phyloP scores from a whole-genome alignment of 306 rosid species.

The Malus asiatica region DNA sequence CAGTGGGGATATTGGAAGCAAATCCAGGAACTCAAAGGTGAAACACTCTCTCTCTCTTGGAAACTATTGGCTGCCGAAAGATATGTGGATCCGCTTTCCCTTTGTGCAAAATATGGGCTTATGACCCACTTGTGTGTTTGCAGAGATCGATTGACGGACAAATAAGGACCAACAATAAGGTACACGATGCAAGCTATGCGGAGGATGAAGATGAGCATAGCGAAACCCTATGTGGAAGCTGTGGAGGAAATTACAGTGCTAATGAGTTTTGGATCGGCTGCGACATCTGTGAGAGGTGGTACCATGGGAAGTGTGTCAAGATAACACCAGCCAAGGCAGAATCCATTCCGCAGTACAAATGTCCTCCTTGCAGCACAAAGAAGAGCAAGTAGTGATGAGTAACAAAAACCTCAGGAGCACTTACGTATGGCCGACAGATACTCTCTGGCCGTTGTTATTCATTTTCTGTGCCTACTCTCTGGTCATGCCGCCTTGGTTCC shows the following conservation, averaged over 20 bases:
- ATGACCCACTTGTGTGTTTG: slow-evolving; percentile 6
- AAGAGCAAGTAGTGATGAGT: slow-evolving; percentile 28
- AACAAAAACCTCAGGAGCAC: not conserved
- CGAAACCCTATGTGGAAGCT: slow-evolving; percentile 55
- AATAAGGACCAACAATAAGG: slow-evolving; percentile 30
- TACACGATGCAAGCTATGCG: slow-evolving; percentile 33
- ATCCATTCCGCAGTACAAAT: slow-evolving; percentile 43
- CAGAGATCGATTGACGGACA: slow-evolving; percentile 49
- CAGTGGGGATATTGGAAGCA: slow-evolving; percentile 44
- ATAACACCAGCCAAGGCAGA: slow-evolving; percentile 54
- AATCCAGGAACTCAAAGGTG: slow-evolving; percentile 52
- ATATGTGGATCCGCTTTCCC: not conserved
- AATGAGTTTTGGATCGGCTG: slow-evolving; percentile 64
- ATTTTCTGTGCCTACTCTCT: not conserved
- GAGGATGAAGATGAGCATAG: slow-evolving; percentile 48
- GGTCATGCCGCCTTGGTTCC: not conserved
- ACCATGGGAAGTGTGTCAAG: slow-evolving; percentile 57
- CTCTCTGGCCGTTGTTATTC: not conserved
- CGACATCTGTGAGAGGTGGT: slow-evolving; percentile 61
- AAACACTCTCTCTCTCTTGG: not conserved
- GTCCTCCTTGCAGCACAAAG: slow-evolving; percentile 50
- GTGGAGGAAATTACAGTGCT: slow-evolving; percentile 45
- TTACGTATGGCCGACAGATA: not conserved
- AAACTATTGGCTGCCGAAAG: not conserved
- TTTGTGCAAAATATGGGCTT: not conserved